Base-by-base conservation (phyloP, 2,329 filamentous ascomycete species). In the Pseudovirgaria hyperparasitica region DNA sequence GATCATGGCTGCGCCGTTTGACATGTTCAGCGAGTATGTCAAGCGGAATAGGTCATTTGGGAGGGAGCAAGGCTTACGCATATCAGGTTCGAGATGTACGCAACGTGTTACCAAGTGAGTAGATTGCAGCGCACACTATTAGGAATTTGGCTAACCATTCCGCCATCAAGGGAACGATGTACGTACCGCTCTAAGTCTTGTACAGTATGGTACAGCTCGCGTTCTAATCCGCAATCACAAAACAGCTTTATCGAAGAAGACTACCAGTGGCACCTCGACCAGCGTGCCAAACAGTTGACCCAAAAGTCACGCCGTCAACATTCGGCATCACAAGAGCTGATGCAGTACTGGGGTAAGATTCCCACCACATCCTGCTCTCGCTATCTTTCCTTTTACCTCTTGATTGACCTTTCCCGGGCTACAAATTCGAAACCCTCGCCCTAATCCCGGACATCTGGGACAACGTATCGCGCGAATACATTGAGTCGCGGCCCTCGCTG, bases 51-150 rank as follows among this genome's bases (percentile, higher is more conserved):
- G 7, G 24, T 13, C 20, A 12, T 19, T 4, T 18, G 23, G 9
- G 19, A 21, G 5, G 17, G 16, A 31, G 11, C 9, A 22, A 32
- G 14, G 28, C 12, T 9, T 3, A 8, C 10, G 10, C 13, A 20
- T n/a, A 31, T 34, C 44, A 85, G 81, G 26, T 96, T 93, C 45
- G 81, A 92, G 52, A 93, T 98, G 85, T 93, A 94, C 50, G 87
- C 84, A 25, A 94, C 87, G 3, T 64, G 76, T 26, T 90, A 85
- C 46, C 79, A 96, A 63, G 86, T 37, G 23, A 23, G 18, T 27
- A 13, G 18, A 17, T 16, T 9, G 7, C 10, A 7, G 9, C 8
- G 20, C 20, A 24, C 7, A 10, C 7, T 10, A 8, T 22, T 5
- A 29, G n/a, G 11, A 30, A 27, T 34, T 11, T 14, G 17, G 14